Base-by-base conservation (phyloP, 2,329 filamentous ascomycete genomes). In the Ophiocordyceps polyrhachis-furcata region DNA sequence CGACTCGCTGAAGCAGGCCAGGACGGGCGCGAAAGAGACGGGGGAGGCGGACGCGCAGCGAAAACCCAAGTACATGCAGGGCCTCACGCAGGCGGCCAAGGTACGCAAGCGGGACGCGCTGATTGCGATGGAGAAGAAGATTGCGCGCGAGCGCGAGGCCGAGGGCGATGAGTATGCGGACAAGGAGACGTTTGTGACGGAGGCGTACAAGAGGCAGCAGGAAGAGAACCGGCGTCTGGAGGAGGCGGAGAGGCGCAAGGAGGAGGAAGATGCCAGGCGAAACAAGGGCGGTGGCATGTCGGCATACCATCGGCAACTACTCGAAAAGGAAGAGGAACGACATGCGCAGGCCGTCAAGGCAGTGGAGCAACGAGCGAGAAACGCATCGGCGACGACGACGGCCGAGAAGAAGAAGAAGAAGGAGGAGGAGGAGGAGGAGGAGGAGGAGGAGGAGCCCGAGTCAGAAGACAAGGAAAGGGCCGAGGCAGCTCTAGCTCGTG, bases 181-280 rank as follows among this genome's bases (percentile, higher is more conserved):
- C 53, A 91, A 88, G 64, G 85, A 91, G 57, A 84, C 81, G 61
- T 91, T 91, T 52, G 85, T 91, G 31, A 91, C 84, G 0, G 80
- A 78, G 47, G 83, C 83, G 32, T 93, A 91, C 59, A 85, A 83
- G 65, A 71, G 73, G 55, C 83, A 89, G 56, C 83, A 88, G 55
- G 82, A 81, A 57, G 84, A 88, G 59, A 79, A 84, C 50, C 67
- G 69, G 51, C 66, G 69, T 45, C 56, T 83, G 9, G 82, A 88
- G 55, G 81, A 78, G 50, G 82, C 85, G 56, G 83, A 91, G 62
- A 73, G 68, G 56, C 63, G 60, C 47, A 67, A 70, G 46, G 79
- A 84, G 53, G 81, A 80, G 53, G 72, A 69, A 35, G 71, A 83
- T 54, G 69, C 73, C 21, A 71, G 70, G 58, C 78, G 77, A 58